Evolutionary conservation across 441 rosid genomes (phyloP).

Genomic region (Gossypium laxum): DNA sequence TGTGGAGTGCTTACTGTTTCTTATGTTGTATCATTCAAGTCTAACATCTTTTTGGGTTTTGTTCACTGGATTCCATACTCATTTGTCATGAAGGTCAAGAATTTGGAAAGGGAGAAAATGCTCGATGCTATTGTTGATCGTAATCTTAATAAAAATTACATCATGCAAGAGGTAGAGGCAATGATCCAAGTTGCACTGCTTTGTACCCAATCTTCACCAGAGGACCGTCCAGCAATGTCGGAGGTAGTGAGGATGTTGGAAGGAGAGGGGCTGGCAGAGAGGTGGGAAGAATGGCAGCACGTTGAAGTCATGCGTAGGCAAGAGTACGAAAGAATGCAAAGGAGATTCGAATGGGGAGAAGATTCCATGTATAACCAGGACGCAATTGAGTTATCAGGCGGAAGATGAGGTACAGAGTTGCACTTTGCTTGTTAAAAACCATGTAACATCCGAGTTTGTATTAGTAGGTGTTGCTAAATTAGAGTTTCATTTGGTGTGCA

Average conservation of each 20-base stretch:
- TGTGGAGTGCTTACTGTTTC: background rate
- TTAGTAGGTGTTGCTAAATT: slow-evolving; percentile 11
- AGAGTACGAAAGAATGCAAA: slow-evolving; percentile 69
- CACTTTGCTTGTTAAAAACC: background rate
- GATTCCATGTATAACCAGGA: slow-evolving; percentile 71
- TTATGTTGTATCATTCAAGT: background rate
- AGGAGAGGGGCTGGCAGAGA: slow-evolving; percentile 90
- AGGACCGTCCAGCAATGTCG: slow-evolving; percentile 80
- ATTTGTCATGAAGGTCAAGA: slow-evolving; percentile 59
- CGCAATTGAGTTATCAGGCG: slow-evolving; percentile 82
- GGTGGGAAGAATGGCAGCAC: slow-evolving; percentile 96
- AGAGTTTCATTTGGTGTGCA: background rate
- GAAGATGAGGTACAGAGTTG: slow-evolving; percentile 41
- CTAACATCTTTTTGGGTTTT: background rate
- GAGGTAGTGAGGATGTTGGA: slow-evolving; percentile 91
- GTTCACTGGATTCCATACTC: background rate
- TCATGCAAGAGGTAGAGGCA: slow-evolving; percentile 63
- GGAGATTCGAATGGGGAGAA: slow-evolving; percentile 76
- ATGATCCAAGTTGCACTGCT: slow-evolving; percentile 84
- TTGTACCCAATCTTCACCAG: slow-evolving; percentile 76
- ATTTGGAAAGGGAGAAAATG: slow-evolving; percentile 70
- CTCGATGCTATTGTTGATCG: slow-evolving; percentile 67
- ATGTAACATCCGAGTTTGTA: background rate
- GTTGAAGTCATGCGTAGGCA: slow-evolving; percentile 73
- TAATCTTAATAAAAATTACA: slow-evolving; percentile 39